Percentiles rank a stretch among this genome's conserved stretches.
Evolutionary conservation across 2,329 filamentous ascomycete genomes (phyloP).

Genomic region (Xylariaceae sp.): DNA sequence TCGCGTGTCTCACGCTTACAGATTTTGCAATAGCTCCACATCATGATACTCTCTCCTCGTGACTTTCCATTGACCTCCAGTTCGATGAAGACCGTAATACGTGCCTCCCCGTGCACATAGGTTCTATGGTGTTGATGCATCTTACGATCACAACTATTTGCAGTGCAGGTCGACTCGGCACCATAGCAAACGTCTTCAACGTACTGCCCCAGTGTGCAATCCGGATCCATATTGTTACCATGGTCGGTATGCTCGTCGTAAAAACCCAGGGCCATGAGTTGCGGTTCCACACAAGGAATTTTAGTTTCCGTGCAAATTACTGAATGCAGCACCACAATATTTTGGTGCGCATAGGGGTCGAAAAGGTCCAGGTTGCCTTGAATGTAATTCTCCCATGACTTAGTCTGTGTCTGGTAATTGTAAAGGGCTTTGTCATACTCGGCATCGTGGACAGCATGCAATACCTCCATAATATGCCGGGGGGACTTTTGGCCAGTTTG

Average conservation of each 20-base stretch:
- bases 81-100: constrained; percentile 86
- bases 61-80: constrained; percentile 47
- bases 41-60: constrained; percentile 65
- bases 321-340: constrained; percentile 90
- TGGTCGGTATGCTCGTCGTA: constrained; percentile 79
- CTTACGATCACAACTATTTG: constrained; percentile 78
- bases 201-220: constrained; percentile 91
- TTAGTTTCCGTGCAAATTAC: constrained; percentile 90
- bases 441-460: constrained; percentile 91
- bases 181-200: constrained; percentile 81
- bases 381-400: constrained; percentile 94
- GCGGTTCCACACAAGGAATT: constrained; percentile 86
- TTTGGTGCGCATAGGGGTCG: constrained; percentile 92
- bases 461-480: constrained; percentile 82
- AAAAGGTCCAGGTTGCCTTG: constrained; percentile 84
- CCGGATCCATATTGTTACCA: constrained; percentile 63
- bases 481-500: constrained; percentile 73
- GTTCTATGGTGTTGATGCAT: constrained; percentile 93
- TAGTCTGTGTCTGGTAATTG: constrained; percentile 88
- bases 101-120: constrained; percentile 93
- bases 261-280: constrained; percentile 83
- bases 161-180: constrained; percentile 70
- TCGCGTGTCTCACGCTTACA: constrained; percentile 88
- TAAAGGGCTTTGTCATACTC: constrained; percentile 95
- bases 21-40: constrained; percentile 96